These are phyloP conservation scores for Elongisporangium undulatum DNA, from an alignment of 352 stramenopile genomes.

Conservation along the genomic window DNA sequence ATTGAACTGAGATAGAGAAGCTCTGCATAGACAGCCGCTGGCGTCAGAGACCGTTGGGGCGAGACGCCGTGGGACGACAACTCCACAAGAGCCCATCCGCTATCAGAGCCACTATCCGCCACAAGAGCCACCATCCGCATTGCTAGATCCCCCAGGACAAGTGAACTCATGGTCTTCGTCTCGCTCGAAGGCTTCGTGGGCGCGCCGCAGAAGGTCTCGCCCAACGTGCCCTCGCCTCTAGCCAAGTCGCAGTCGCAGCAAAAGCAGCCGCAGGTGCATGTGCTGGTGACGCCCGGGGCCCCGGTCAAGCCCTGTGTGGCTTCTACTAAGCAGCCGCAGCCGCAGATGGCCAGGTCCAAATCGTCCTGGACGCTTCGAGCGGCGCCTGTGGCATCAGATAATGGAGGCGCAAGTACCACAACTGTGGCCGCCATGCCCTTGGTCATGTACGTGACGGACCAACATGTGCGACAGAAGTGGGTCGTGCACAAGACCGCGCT, in stretches of 20 bases:
- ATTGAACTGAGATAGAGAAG: too few species aligned
- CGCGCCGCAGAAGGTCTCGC: constrained; percentile 2
- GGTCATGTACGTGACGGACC: constrained; percentile 77
- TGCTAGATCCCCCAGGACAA: too few species aligned
- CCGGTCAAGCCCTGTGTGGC: constrained; percentile 26
- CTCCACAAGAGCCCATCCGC: not conserved
- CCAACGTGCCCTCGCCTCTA: too few species aligned
- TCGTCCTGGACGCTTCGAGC: constrained; percentile 1
- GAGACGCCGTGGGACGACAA: too few species aligned
- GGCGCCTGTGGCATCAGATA: not conserved
- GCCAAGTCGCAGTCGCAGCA: constrained; percentile 2
- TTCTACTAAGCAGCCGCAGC: constrained; percentile 7
- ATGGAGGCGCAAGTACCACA: constrained; percentile 7
- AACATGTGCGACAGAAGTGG: constrained; percentile 59
- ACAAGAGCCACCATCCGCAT: too few species aligned
- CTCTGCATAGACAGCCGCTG: too few species aligned
- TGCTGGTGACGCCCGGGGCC: constrained; percentile 69
- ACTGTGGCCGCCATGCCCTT: constrained; percentile 20
- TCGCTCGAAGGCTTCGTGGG: constrained; percentile 63
- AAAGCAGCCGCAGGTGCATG: constrained; percentile 27
- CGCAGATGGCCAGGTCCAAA: not conserved
- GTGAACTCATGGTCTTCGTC: constrained; percentile 63
- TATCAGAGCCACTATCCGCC: constrained; percentile 1
- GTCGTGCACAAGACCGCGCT: constrained; percentile 48
- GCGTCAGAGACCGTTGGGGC: too few species aligned